These are phyloP conservation scores for Venturia carpophila DNA, from an alignment of 2,329 filamentous ascomycete genomes.

Conservation along the genomic window DNA sequence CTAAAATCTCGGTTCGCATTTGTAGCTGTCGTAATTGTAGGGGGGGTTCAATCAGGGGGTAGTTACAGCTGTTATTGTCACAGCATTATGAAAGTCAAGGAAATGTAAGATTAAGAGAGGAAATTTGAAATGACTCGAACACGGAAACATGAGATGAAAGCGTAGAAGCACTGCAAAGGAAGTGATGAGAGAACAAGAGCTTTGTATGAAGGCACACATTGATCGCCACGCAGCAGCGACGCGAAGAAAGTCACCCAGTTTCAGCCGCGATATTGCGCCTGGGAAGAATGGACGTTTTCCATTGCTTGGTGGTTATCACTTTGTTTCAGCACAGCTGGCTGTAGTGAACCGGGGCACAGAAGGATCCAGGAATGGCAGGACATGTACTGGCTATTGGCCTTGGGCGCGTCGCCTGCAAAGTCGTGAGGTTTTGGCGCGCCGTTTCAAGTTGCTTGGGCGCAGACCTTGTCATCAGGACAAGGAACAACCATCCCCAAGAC, in stretches of 20 bases:
- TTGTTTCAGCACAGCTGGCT: constrained; percentile 3
- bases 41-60: not conserved
- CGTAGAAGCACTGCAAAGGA: not conserved
- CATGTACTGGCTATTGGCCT: constrained; percentile 3
- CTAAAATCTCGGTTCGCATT: not conserved
- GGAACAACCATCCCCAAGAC: not conserved
- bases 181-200: not conserved
- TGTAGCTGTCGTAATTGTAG: not conserved
- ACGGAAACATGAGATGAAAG: not conserved
- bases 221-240: not conserved
- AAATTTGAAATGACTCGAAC: not conserved
- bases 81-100: not conserved
- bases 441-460: not conserved
- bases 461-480: not conserved
- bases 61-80: not conserved
- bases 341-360: not conserved
- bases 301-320: not conserved
- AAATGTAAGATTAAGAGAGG: not conserved
- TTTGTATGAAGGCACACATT: not conserved
- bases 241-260: not conserved
- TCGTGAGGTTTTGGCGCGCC: constrained; percentile 2
- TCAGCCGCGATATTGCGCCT: constrained; percentile 3
- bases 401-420: constrained; percentile 4
- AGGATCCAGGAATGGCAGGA: not conserved
- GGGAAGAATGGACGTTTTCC: not conserved